These are phyloP conservation scores for Castanea crenata DNA, from an alignment of 306 rosid species.

Conservation along the genomic window DNA sequence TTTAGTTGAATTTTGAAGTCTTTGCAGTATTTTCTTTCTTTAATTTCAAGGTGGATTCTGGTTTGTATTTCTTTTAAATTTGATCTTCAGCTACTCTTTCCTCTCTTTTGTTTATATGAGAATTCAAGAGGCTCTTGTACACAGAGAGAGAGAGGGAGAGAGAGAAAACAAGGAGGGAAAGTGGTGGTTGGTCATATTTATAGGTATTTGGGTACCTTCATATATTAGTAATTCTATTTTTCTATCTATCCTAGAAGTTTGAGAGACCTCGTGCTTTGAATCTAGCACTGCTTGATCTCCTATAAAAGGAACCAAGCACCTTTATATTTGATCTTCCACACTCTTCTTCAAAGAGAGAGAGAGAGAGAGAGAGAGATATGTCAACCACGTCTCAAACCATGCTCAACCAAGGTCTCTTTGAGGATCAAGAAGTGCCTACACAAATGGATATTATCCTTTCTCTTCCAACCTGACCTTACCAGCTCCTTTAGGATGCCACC, in stretches of 20 bases:
- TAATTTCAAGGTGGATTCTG: not conserved
- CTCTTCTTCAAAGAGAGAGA: conserved; percentile 16
- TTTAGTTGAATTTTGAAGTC: conserved; percentile 17
- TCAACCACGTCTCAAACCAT: conserved; percentile 46
- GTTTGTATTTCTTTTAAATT: not conserved
- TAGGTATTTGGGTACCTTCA: conserved; percentile 36
- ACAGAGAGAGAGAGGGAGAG: not conserved
- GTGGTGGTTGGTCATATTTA: conserved; percentile 29
- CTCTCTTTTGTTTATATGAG: not conserved
- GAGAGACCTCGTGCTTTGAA: conserved; percentile 12
- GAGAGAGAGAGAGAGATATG: conserved; percentile 24
- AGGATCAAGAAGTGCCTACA: conserved; percentile 49
- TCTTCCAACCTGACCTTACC: conserved; percentile 54
- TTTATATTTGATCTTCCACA: conserved; percentile 15
- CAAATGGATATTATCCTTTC: conserved; percentile 66
- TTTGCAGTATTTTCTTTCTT: not conserved
- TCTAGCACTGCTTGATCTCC: conserved; percentile 3
- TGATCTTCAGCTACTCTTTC: not conserved
- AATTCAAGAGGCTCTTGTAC: not conserved
- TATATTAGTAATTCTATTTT: conserved; percentile 1
- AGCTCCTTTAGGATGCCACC: conserved; percentile 47
- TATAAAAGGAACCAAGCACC: not conserved
- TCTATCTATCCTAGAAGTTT: conserved; percentile 20
- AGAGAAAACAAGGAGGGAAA: conserved; percentile 22
- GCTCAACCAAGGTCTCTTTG: conserved; percentile 53